Evolutionary conservation across 345 rosid species (phyloP), one percentile per base, ranked within the genome.

Genomic region (Boechera stricta): DNA sequence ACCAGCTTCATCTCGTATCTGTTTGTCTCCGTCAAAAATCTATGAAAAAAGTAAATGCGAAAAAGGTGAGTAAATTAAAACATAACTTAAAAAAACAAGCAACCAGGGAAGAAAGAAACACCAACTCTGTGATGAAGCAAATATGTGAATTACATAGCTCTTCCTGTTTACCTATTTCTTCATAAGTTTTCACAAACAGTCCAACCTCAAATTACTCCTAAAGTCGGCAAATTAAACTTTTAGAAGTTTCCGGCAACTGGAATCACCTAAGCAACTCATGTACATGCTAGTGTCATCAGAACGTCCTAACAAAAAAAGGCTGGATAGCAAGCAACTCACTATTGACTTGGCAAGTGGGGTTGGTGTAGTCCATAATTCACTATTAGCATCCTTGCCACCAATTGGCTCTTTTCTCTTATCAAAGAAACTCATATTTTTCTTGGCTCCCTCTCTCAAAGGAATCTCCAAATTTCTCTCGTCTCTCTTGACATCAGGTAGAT

Each of bases 1-100:
- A 56, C 87, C 90, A 29, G 84, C 79, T 78, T 85, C 85, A 63
- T 85, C 86, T 67, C 13, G 74, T 38, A 72, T 33, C 86, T 80
- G 79, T 47, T 67, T 64, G 69, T 58, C 53, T 71, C 16, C 58
- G 5, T 75, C 75, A 21, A 39, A 48, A 69, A 59, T 41, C 77
- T 72, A 41, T n/a, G 28, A n/a, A 36, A 56, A 55, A 54, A 4
- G 35, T 35, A 48, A 79, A 56, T 41, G 39, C 48, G 5, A 18
- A 56, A 36, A 44, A 62, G 21, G 5, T 3, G 32, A 55, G 44
- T 45, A 61, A 18, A 12, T 36, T 10, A 71, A 48, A 56, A 39
- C 3, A 55, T 1, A 24, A 47, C 12, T 28, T 8, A 42, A 58
- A 26, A 38, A 62, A 38, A 62, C 15, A 36, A 29, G 24, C 38